phyloP scores from a whole-genome alignment of 1,284 basidiomycete genomes.

The Tremellales sp. region DNA sequence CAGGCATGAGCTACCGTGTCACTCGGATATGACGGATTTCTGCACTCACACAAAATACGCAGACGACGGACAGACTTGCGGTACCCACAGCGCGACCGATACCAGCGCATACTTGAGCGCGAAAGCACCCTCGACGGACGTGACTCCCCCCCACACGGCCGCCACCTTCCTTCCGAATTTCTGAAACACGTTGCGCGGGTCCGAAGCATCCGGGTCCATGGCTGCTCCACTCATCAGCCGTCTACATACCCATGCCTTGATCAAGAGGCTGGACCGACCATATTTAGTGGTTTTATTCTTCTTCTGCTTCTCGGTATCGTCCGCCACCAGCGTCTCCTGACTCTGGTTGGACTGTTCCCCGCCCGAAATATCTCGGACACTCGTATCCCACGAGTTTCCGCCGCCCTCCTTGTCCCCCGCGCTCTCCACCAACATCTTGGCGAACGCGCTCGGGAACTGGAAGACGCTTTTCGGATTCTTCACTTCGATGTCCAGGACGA shows the following conservation, averaged over 20 bases:
- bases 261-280: conserved; percentile 7
- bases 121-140: conserved; percentile 48
- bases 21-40: not conserved
- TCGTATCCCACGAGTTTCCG: conserved; percentile 35
- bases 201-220: conserved; percentile 41
- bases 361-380: conserved; percentile 15
- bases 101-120: conserved; percentile 58
- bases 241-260: not conserved
- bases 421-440: conserved; percentile 44
- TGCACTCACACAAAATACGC: conserved; percentile 51
- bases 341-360: conserved; percentile 14
- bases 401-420: conserved; percentile 25
- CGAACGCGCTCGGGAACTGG: conserved; percentile 50
- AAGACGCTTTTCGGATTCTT: conserved; percentile 44
- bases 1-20: not conserved
- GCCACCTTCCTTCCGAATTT: conserved; percentile 25
- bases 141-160: conserved; percentile 22
- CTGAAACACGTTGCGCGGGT: conserved; percentile 39
- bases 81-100: conserved; percentile 58
- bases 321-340: conserved; percentile 17
- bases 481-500: conserved; percentile 41
- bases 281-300: conserved; percentile 12
- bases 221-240: conserved; percentile 7
- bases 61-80: conserved; percentile 50
- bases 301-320: conserved; percentile 12